Conservation (phyloP, 2,329 filamentous ascomycete species). For the Macrophomina tecta region DNA sequence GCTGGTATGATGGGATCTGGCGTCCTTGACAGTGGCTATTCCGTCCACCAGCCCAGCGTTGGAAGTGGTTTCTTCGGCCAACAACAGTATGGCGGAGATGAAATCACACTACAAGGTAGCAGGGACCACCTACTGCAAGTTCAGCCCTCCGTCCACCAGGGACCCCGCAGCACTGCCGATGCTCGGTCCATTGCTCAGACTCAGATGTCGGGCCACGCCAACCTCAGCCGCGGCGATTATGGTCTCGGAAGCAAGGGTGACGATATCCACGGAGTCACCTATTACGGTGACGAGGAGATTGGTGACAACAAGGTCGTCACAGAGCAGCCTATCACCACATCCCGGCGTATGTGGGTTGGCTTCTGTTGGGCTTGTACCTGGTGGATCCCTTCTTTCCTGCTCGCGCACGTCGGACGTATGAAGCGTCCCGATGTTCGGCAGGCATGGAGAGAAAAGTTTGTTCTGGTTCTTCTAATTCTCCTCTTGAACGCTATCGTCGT, state of each 20-base stretch:
- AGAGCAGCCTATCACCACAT: constrained; percentile 66
- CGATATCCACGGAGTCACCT: constrained; percentile 52
- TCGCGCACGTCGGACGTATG: constrained; percentile 89
- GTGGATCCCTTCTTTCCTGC: constrained; percentile 87
- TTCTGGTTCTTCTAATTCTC: constrained; percentile 79
- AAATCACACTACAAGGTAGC: constrained; percentile 69
- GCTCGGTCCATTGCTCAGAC: constrained; percentile 61
- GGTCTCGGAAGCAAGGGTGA: constrained; percentile 89
- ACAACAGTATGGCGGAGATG: constrained; percentile 57
- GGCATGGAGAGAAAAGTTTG: constrained; percentile 96
- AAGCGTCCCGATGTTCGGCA: constrained; percentile 95
- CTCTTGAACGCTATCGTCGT: constrained; percentile 81
- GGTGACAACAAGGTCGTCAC: constrained; percentile 78
- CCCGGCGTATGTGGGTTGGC: constrained; percentile 78
- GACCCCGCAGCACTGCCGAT: constrained; percentile 51
- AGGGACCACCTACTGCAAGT: constrained; percentile 72
- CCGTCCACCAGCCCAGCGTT: constrained; percentile 60
- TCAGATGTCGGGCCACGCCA: constrained; percentile 62
- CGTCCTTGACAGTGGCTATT: constrained; percentile 75
- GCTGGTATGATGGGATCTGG: constrained; percentile 59
- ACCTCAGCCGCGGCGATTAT: constrained; percentile 73
- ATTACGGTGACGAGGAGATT: constrained; percentile 81
- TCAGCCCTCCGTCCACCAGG: constrained; percentile 52
- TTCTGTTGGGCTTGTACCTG: constrained; percentile 88
- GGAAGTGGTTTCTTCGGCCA: constrained; percentile 71